A percentile compares a stretch with the other conserved stretches of the same genome.
Conservation (phyloP, 2,329 filamentous ascomycete genomes). For the Sordariomycetes sp. region DNA sequence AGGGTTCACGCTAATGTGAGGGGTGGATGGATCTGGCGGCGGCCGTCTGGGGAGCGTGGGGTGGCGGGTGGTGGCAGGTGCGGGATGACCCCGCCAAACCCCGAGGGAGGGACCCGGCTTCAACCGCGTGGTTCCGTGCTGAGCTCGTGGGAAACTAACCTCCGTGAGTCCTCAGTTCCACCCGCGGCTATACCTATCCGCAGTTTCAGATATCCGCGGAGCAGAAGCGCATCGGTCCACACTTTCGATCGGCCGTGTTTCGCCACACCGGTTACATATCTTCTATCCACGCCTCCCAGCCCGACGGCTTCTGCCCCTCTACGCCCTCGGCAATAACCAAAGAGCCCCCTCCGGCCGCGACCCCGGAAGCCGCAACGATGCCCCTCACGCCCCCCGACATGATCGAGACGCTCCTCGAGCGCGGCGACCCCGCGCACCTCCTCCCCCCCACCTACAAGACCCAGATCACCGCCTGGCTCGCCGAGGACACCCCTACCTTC, state of each 20-base stretch:
- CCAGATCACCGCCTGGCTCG: conserved; percentile 71
- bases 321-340: background rate
- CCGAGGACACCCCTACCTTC: conserved; percentile 91
- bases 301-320: background rate
- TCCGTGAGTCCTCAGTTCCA: background rate
- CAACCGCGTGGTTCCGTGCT: background rate
- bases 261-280: background rate
- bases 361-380: conserved; percentile 1
- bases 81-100: background rate
- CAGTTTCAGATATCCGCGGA: background rate
- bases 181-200: no score
- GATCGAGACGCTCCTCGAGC: conserved; percentile 9
- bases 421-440: conserved; percentile 48
- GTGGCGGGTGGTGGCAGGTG: background rate
- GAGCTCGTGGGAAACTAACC: background rate
- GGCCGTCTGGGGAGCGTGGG: background rate
- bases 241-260: no score
- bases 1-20: background rate
- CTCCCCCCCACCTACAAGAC: conserved; percentile 78
- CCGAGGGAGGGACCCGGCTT: background rate
- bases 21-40: background rate
- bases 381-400: conserved; percentile 6
- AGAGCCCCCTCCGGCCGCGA: background rate
- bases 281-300: background rate
- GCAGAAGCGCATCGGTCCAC: background rate